phyloP scores from a whole-genome alignment of 768 basidiomycete species.

The Amanita rubescens region DNA sequence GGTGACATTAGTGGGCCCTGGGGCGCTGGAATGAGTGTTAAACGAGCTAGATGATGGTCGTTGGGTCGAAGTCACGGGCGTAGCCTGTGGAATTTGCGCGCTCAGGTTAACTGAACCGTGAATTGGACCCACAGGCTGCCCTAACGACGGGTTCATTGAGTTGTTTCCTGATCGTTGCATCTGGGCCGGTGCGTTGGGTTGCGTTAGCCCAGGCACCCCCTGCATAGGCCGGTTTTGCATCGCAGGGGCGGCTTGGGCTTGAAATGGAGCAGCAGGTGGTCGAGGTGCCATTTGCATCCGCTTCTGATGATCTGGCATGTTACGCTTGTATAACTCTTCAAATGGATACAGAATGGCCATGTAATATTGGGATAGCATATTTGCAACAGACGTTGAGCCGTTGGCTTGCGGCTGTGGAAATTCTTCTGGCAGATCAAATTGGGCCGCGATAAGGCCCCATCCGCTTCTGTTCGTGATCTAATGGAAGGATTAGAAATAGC shows the following conservation, averaged over 20 bases:
- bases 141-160: slow-evolving; percentile 16
- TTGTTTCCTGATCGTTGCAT: slow-evolving; percentile 22
- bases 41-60: slow-evolving; percentile 23
- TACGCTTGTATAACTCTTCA: slow-evolving; percentile 63
- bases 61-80: slow-evolving; percentile 24
- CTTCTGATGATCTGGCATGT: slow-evolving; percentile 51
- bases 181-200: slow-evolving; percentile 12
- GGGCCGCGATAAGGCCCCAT: slow-evolving; percentile 48
- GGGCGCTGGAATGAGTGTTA: slow-evolving; percentile 10
- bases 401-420: slow-evolving; percentile 37
- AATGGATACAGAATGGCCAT: slow-evolving; percentile 58
- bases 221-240: slow-evolving; percentile 19
- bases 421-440: slow-evolving; percentile 57
- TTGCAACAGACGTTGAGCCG: slow-evolving; percentile 43
- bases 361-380: slow-evolving; percentile 52
- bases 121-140: slow-evolving; percentile 6
- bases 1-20: slow-evolving; percentile 1
- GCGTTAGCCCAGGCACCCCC: slow-evolving; percentile 9
- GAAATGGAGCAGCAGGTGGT: slow-evolving; percentile 26
- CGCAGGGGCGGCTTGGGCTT: slow-evolving; percentile 14
- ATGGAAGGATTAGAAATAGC: slow-evolving; percentile 10
- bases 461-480: slow-evolving; percentile 45
- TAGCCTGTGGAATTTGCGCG: slow-evolving; percentile 16
- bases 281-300: slow-evolving; percentile 39
- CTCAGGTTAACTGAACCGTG: slow-evolving; percentile 14